Evolutionary conservation across 768 basidiomycete species (phyloP).

Genomic region (Boletus bicolor): DNA sequence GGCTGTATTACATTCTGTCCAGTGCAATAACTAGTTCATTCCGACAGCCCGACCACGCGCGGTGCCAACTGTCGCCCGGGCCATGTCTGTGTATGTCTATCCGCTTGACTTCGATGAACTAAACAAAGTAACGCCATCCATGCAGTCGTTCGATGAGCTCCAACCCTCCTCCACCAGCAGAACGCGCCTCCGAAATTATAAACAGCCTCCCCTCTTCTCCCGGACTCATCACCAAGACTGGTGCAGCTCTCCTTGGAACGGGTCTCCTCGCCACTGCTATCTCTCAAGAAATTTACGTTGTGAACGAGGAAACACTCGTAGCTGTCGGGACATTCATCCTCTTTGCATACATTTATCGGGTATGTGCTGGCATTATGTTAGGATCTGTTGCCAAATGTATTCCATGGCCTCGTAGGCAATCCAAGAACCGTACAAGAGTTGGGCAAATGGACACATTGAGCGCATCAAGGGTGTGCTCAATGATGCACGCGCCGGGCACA

Average conservation of each 20-base stretch:
- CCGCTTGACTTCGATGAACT: slow-evolving; percentile 1
- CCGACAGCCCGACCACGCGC: slow-evolving; percentile 53
- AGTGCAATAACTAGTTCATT: background rate
- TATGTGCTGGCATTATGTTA: slow-evolving; percentile 31
- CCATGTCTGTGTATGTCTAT: slow-evolving; percentile 45
- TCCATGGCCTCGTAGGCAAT: slow-evolving; percentile 48
- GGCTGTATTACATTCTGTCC: background rate
- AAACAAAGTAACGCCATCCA: slow-evolving; percentile 6
- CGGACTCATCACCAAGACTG: slow-evolving; percentile 91
- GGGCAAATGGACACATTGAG: slow-evolving; percentile 87
- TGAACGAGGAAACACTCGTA: slow-evolving; percentile 94
- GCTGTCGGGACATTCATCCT: slow-evolving; percentile 82
- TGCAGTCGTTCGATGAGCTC: slow-evolving; percentile 66
- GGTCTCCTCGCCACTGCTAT: slow-evolving; percentile 89
- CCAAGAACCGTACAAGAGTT: slow-evolving; percentile 85
- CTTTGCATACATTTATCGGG: slow-evolving; percentile 79
- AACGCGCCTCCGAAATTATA: slow-evolving; percentile 88
- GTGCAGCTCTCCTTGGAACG: slow-evolving; percentile 86
- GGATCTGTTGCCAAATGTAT: slow-evolving; percentile 5
- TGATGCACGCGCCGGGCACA: slow-evolving; percentile 82
- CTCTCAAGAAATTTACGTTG: slow-evolving; percentile 95
- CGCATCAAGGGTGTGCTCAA: slow-evolving; percentile 81
- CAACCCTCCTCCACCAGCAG: slow-evolving; percentile 67
- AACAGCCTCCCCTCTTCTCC: slow-evolving; percentile 83
- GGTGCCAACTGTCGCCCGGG: slow-evolving; percentile 45